Conservation (phyloP, 495 filamentous ascomycete species). For the Penicillium canescens region DNA sequence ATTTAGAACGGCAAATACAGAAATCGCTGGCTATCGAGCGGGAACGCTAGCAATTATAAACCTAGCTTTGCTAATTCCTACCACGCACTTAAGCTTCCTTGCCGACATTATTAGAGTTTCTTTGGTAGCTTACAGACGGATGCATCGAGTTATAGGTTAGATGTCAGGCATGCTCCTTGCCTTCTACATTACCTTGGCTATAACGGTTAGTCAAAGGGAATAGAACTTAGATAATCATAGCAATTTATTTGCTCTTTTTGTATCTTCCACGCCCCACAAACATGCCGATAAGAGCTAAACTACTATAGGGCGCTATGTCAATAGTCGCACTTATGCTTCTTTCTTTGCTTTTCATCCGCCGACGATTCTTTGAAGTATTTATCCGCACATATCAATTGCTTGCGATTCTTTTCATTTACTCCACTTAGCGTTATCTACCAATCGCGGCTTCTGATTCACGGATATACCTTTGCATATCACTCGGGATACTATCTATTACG, state of each 20-base stretch:
- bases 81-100: not conserved
- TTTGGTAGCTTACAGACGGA: not conserved
- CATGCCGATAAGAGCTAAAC: too few species aligned
- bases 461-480: not conserved
- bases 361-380: too few species aligned
- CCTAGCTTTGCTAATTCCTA: not conserved
- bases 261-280: not conserved
- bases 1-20: not conserved
- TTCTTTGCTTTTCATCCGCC: too few species aligned
- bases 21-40: not conserved
- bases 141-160: not conserved
- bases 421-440: too few species aligned
- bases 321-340: too few species aligned
- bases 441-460: too few species aligned
- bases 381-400: too few species aligned
- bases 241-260: not conserved
- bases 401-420: too few species aligned
- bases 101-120: not conserved
- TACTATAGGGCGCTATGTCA: too few species aligned
- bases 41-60: not conserved
- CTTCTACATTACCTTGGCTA: not conserved
- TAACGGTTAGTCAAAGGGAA: not conserved
- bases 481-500: not conserved
- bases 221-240: not conserved
- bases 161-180: not conserved